phyloP scores from a whole-genome alignment of 2,329 filamentous ascomycete species.

The Eutypella sp. region DNA sequence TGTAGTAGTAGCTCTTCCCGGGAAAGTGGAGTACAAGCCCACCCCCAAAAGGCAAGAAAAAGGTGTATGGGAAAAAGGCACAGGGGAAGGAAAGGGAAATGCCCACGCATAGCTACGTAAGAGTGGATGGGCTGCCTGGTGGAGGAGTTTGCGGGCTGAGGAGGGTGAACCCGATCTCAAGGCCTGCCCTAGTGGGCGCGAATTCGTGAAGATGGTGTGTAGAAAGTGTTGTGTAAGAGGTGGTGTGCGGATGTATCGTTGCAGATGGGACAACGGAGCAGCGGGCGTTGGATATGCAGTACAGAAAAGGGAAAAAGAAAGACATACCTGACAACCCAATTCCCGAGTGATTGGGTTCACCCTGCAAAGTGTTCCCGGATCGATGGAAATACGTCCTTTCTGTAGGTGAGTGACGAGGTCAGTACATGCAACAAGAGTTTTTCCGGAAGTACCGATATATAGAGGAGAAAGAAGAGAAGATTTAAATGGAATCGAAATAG shows the following conservation, averaged over 20 bases:
- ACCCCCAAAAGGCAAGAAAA: conserved; percentile 13
- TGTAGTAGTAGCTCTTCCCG: conserved; percentile 21
- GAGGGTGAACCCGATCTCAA: conserved; percentile 27
- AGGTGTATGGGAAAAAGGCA: conserved; percentile 28
- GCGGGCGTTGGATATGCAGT: conserved; percentile 14
- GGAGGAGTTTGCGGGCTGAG: conserved; percentile 27
- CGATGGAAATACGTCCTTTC: conserved; percentile 21
- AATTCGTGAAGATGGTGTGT: conserved; percentile 20
- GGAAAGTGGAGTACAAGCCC: conserved; percentile 23
- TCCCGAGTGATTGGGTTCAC: conserved; percentile 28
- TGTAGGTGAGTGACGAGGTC: conserved; percentile 7
- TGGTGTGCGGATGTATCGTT: conserved; percentile 31
- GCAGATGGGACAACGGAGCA: conserved; percentile 24
- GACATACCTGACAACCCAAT: conserved; percentile 25
- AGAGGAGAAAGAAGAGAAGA: neutral
- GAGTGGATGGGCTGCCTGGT: conserved; percentile 25
- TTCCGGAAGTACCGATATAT: neutral
- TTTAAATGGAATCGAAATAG: neutral
- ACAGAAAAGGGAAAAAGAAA: conserved; percentile 13
- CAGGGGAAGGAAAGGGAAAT: conserved; percentile 27
- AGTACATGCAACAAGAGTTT: conserved; percentile 1
- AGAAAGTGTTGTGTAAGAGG: conserved; percentile 20
- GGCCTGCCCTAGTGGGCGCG: conserved; percentile 22
- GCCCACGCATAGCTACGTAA: conserved; percentile 26
- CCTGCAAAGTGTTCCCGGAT: conserved; percentile 22